A percentile compares a stretch with the other conserved stretches of the same genome.
phyloP scores from a whole-genome alignment of 2,329 filamentous ascomycete genomes.

The Dactylellina cionopaga region DNA sequence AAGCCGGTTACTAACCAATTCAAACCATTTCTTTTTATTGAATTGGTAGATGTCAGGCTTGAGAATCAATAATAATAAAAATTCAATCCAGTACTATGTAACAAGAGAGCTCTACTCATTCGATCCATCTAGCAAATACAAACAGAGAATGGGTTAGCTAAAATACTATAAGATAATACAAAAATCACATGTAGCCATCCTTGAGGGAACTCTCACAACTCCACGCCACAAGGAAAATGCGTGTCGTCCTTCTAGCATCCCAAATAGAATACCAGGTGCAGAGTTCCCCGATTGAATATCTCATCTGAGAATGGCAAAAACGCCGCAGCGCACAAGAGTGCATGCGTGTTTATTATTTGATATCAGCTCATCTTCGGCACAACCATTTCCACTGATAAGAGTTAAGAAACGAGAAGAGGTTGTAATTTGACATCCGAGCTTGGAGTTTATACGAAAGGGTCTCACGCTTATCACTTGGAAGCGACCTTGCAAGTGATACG shows the following conservation, averaged over 20 bases:
- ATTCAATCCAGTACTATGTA: no score
- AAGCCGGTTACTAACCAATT: no score
- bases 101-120: no score
- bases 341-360: slow-evolving; percentile 60
- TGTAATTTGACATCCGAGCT: slow-evolving; percentile 99
- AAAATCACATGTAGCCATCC: slow-evolving; percentile 25
- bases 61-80: no score
- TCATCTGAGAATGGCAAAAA: slow-evolving; percentile 25
- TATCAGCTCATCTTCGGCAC: slow-evolving; percentile 99
- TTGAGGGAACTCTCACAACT: slow-evolving; percentile 23
- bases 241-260: slow-evolving; percentile 22
- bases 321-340: no score
- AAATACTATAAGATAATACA: neutral
- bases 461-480: no score
- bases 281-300: slow-evolving; percentile 4
- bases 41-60: no score
- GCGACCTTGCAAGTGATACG: no score
- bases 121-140: no score
- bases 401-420: slow-evolving; percentile 66
- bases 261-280: slow-evolving; percentile 21
- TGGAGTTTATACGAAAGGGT: neutral
- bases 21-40: no score
- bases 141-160: no score
- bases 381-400: slow-evolving; percentile 79
- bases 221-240: slow-evolving; percentile 4